Conservation (phyloP, 2,329 filamentous ascomycete genomes). For the Diaporthe vexans region DNA sequence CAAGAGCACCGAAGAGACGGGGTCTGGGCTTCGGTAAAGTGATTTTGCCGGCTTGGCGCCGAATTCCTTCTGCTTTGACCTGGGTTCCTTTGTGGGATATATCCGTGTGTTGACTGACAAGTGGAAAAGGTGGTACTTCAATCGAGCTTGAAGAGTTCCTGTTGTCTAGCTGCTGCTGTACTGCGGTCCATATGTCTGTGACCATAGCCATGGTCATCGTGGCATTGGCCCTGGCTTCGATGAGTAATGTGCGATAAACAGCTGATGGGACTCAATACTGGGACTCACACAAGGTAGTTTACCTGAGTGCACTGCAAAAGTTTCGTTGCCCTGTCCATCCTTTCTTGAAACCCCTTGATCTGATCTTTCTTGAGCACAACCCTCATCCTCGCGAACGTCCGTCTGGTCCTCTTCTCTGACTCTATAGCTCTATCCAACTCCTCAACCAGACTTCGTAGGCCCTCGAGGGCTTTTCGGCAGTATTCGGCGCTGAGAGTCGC, state of each 20-base stretch:
- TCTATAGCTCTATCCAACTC: slow-evolving; percentile 40
- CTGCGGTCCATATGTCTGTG: not conserved
- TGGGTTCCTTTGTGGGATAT: not conserved
- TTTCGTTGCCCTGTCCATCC: not conserved
- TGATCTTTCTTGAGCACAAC: slow-evolving; percentile 22
- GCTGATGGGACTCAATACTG: too few species aligned
- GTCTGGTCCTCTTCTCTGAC: slow-evolving; percentile 1
- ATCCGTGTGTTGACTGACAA: not conserved
- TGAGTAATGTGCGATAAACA: too few species aligned
- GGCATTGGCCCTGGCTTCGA: not conserved
- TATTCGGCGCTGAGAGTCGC: slow-evolving; percentile 41
- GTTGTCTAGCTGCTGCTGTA: not conserved
- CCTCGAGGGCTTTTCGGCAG: slow-evolving; percentile 45
- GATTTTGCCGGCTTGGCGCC: not conserved
- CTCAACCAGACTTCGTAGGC: slow-evolving; percentile 42
- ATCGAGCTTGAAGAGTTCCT: not conserved
- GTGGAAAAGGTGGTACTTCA: not conserved
- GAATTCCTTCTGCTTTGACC: not conserved
- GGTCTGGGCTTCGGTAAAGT: not conserved
- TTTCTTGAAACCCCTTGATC: slow-evolving; percentile 11
- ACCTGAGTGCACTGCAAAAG: slow-evolving; percentile 7
- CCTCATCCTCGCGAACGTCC: not conserved
- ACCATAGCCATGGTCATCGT: not conserved
- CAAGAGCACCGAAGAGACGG: not conserved
- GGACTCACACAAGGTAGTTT: not conserved